Evolutionary conservation across 116 monocot species (phyloP), one percentile per base, ranked within the genome.

Genomic region (Phalaenopsis hybrid): DNA sequence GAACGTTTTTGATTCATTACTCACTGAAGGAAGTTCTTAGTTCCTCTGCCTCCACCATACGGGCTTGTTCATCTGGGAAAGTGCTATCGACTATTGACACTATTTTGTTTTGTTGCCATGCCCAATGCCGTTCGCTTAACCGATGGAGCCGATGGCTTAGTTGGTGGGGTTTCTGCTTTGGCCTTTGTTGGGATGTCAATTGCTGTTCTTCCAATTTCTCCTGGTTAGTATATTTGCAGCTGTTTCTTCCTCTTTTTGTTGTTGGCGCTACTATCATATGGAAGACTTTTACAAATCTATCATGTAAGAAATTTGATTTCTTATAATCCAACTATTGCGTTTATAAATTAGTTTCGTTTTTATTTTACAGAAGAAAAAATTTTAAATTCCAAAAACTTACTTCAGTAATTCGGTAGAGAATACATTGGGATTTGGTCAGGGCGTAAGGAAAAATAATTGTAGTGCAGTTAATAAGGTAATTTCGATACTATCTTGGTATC

Each of bases 101-200:
- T 89, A 80, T 84, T 91, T 61, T 94, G 88, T 85, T 93, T 93
- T 77, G 76, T 81, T 81, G 77, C 86, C 20, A 94, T 92, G 88
- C 86, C 85, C 48, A 93, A 88, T 88, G 94, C 89, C 70, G 84
- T 94, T 77, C 84, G 88, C 77, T 81, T 93, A 78, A 90, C 89
- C 44, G 90, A 97, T 86, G 85, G 82, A 57, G 89, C 94, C 84
- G 93, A 97, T 89, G 94, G 97, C 16, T 88, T 97, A 58, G 92
- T 93, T 89, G 91, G 91, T 33, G 98, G 98, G 59, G 81, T 83
- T 80, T 81, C 88, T 85, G 94, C 95, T 75, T 84, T 92, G 83
- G 91, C 95, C 63, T 93, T 93, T 82, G 28, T 89, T 57, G 98
- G 93, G 63, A 87, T 93, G 93, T 93, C 95, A 73, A 82, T 95